Evolutionary conservation across 441 rosid genomes (phyloP).

Genomic region (Bocquillonia castaneifolia): DNA sequence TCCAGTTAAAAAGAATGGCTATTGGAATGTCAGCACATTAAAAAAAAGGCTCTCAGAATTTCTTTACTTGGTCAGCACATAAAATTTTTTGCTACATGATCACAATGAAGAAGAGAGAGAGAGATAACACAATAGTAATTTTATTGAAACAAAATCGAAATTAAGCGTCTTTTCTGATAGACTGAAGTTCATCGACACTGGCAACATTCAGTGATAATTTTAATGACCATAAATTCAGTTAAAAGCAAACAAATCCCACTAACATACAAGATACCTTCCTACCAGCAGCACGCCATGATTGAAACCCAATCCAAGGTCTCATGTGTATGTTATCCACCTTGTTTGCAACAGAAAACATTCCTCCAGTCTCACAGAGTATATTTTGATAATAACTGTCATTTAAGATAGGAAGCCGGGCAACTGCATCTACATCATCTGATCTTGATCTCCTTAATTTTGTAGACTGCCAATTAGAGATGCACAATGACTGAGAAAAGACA

Average conservation of each 20-base stretch:
- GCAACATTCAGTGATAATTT: not conserved
- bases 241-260: slow-evolving; percentile 12
- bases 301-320: slow-evolving; percentile 99
- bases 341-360: slow-evolving; percentile 91
- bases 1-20: not conserved
- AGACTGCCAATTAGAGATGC: slow-evolving; percentile 46
- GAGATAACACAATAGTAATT: not conserved
- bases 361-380: slow-evolving; percentile 89
- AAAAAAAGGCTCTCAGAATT: too few species aligned
- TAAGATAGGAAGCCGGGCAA: slow-evolving; percentile 67
- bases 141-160: not conserved
- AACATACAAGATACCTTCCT: slow-evolving; percentile 66
- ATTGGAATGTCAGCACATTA: too few species aligned
- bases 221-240: not conserved
- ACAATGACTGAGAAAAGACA: slow-evolving; percentile 7
- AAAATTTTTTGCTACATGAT: not conserved
- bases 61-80: not conserved
- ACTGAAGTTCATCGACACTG: not conserved
- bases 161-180: not conserved
- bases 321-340: slow-evolving; percentile 82
- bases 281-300: slow-evolving; percentile 96
- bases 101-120: not conserved
- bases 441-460: slow-evolving; percentile 69
- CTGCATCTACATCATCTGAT: slow-evolving; percentile 97
- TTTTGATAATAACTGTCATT: slow-evolving; percentile 61